These are phyloP conservation scores for Striga hermonthica DNA, from an alignment of 305 asterid species.

Conservation along the genomic window DNA sequence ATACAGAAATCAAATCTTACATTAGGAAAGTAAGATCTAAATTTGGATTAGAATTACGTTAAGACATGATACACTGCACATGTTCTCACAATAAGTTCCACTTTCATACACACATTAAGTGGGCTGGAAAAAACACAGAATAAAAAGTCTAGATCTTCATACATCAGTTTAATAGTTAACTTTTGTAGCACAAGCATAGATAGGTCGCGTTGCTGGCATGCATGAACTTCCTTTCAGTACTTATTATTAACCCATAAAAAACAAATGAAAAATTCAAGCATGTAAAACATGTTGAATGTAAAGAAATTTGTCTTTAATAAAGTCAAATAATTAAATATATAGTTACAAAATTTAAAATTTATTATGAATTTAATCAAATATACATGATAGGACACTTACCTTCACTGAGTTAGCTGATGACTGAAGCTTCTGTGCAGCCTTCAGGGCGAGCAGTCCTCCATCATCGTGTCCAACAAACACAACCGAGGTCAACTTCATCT, in stretches of 20 bases:
- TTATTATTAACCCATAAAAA: not conserved
- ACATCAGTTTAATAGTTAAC: not conserved
- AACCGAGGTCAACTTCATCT: slow-evolving; percentile 68
- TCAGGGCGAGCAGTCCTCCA: slow-evolving; percentile 73
- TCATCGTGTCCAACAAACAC: slow-evolving; percentile 82
- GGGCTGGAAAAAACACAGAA: not conserved
- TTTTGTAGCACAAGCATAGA: not conserved
- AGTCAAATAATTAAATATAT: not conserved
- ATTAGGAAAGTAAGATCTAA: slow-evolving; percentile 16
- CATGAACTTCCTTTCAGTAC: not conserved
- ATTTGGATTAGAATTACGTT: slow-evolving; percentile 6
- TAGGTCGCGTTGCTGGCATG: not conserved
- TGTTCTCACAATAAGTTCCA: not conserved
- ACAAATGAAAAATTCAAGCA: not conserved
- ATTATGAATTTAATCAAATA: slow-evolving; percentile 3
- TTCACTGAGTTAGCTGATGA: slow-evolving; percentile 44
- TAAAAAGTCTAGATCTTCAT: not conserved
- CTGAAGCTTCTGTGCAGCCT: slow-evolving; percentile 69
- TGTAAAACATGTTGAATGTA: not conserved
- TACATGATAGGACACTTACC: slow-evolving; percentile 49
- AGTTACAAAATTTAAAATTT: not conserved
- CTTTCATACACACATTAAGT: slow-evolving; percentile 6
- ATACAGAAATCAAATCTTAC: slow-evolving; percentile 40
- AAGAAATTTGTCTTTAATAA: not conserved
- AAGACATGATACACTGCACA: not conserved